Evolutionary conservation across 805 yeast genomes (phyloP), one percentile per base, ranked within the genome.

Genomic region (Saccharomyces kudriavzevii): DNA sequence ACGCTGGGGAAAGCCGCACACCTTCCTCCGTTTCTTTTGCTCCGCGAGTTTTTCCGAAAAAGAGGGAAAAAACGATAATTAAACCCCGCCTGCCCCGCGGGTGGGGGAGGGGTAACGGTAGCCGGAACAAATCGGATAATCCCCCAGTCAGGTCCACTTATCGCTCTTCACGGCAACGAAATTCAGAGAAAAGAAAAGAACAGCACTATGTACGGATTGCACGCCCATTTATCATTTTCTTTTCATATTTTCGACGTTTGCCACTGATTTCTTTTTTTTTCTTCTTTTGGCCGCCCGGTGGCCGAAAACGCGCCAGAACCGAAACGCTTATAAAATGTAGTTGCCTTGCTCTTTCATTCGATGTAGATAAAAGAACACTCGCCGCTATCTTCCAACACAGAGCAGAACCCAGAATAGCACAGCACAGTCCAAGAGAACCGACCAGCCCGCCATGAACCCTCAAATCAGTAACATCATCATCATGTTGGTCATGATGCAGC

Each of bases 401-500:
- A 17, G 5, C 54, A 51, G 17, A 28, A n/a, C 1, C 30, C 13
- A 48, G 22, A 17, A 17, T 8, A 35, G 43, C 11, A 35, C 10
- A 17, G 5, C 43, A n/a, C 43, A 35, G 43, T 17, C 9, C 25
- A 48, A 20, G 40, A 47, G 49, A 28, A 27, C 31, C 49, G 17
- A 5, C 25, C 60, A 49, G 31, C 29, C 60, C 51, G 61, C 43
- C 55, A 86, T 92, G 94, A 89, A 89, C 70, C 94, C 98, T 47
- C 95, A 96, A 60, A 75, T 91, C 61, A 74, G 89, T 60, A 91
- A 92, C 76, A 73, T 94, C 63, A 87, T 79, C 64, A 75, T 94
- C 80, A 92, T 91, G 97, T 84, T 91, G 69, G 87, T 82, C 78
- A 89, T 89, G 89, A 92, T 91, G 96, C 97, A 90, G 74, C 87